Base-by-base conservation (phyloP, 306 rosid genomes). In the Cicer cuneatum region DNA sequence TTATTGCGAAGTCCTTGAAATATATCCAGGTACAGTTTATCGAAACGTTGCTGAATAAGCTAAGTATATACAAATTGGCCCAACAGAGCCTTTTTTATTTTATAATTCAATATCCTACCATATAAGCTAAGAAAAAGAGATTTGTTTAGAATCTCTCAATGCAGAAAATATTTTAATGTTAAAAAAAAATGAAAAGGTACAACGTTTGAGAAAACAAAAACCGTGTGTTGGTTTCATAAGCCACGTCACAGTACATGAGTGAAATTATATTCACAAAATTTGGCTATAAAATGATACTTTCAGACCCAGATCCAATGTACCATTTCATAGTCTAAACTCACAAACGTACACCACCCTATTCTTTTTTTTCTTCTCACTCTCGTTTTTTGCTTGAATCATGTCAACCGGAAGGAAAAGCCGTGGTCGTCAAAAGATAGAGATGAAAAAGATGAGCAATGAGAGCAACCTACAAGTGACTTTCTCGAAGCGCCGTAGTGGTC, bases 381-480 rank as follows among this genome's bases (percentile, higher is more conserved):
- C 2, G 8, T 8, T 19, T 43, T 77, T 7, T 5, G 6, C 10
- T 3, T 48, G 2, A 14, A 6, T 21, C 66, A 80, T 80, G 83
- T 57, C 73, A 0, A 35, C 0, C 6, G 3, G 19, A 15, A 79
- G 41, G 70, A 71, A 12, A 11, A 71, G 77, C 2, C 66, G 16
- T 4, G 87, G 84, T 1, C 72, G 80, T 8, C 76, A 80, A 62
- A 83, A 60, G 70, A 67, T 83, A 0, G 82, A 80, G 38, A 76
- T 83, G 64, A 80, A 83, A 42, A 83, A 83, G 35, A 83, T 83
- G 80, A 63, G 5, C 46, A 83, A 76, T 0, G 82, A 80, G 12
- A 80, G 74, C 67, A 80, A 80, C 48, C 49, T 80, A 2, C 87
- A 80, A 29, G 87, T 80, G 1, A 83, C 84, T 0, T 83, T 83